Percentiles rank a stretch among this genome's conserved stretches.
These are phyloP conservation scores for Lentinula novae-zelandiae DNA, from an alignment of 1,284 basidiomycete genomes.

Conservation along the genomic window DNA sequence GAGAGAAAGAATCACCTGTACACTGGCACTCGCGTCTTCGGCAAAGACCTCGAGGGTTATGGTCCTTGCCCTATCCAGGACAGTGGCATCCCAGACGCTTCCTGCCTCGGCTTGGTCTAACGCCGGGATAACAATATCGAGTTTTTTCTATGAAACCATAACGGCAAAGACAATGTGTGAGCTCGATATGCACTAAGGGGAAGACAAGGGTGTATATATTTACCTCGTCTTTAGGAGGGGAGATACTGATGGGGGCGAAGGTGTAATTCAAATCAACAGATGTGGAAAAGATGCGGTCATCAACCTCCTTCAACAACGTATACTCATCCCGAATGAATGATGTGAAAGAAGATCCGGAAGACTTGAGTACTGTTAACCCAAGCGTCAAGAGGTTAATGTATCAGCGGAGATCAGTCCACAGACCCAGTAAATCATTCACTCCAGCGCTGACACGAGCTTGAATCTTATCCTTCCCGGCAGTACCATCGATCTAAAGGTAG, in stretches of 20 bases:
- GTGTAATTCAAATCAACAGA: conserved; percentile 72
- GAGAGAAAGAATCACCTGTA: conserved; percentile 58
- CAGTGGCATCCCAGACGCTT: conserved; percentile 58
- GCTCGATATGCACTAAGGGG: background rate
- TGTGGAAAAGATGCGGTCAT: conserved; percentile 89
- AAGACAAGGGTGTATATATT: conserved; percentile 25
- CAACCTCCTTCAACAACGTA: conserved; percentile 79
- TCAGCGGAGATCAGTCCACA: conserved; percentile 19
- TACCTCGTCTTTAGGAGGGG: conserved; percentile 42
- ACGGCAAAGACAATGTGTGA: conserved; percentile 26
- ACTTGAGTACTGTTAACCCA: conserved; percentile 72
- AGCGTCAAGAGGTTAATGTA: background rate
- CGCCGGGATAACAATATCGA: conserved; percentile 11
- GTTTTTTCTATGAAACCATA: conserved; percentile 27
- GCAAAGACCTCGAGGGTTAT: conserved; percentile 85
- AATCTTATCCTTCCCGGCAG: conserved; percentile 53
- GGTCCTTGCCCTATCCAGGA: conserved; percentile 55
- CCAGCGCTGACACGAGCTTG: conserved; percentile 66
- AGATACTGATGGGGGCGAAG: conserved; percentile 50
- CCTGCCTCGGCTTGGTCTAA: conserved; percentile 25
- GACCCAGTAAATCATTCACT: conserved; percentile 76
- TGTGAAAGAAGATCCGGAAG: conserved; percentile 84
- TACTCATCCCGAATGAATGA: conserved; percentile 84
- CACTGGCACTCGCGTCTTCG: conserved; percentile 84
- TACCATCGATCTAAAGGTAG: conserved; percentile 52